These are phyloP conservation scores for Phytopythium oedochilum DNA, from an alignment of 352 stramenopile species.

Conservation along the genomic window DNA sequence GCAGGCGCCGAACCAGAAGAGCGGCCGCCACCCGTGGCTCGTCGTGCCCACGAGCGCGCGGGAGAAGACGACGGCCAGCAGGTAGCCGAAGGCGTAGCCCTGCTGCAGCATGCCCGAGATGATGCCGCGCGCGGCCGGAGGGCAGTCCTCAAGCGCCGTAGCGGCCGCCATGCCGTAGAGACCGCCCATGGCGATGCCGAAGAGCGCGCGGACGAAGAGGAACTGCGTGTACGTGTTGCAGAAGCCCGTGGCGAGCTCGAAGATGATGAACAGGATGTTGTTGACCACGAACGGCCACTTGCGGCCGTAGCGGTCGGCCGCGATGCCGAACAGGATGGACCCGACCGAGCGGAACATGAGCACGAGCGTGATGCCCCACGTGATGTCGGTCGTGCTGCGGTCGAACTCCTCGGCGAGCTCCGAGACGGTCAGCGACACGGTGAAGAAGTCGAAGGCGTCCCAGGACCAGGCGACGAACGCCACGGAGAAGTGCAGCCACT, in stretches of 20 bases:
- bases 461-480: slow-evolving; percentile 37
- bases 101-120: slow-evolving; percentile 46
- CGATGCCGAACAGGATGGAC: slow-evolving; percentile 34
- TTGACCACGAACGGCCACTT: slow-evolving; percentile 40
- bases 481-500: slow-evolving; percentile 31
- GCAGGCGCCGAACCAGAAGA: too few relatives aligned
- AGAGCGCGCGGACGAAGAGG: slow-evolving; percentile 22
- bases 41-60: slow-evolving; percentile 31
- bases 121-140: slow-evolving; percentile 27
- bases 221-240: slow-evolving; percentile 35
- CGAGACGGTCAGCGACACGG: slow-evolving; percentile 37
- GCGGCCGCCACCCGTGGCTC: slow-evolving; percentile 33
- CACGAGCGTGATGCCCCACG: slow-evolving; percentile 48
- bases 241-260: slow-evolving; percentile 32
- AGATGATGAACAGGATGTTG: slow-evolving; percentile 36
- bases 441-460: slow-evolving; percentile 60
- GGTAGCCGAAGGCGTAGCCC: slow-evolving; percentile 38
- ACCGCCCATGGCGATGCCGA: slow-evolving; percentile 38
- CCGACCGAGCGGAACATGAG: slow-evolving; percentile 46
- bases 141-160: slow-evolving; percentile 33
- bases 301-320: slow-evolving; percentile 34
- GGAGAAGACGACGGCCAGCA: slow-evolving; percentile 27
- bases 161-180: slow-evolving; percentile 37
- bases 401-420: slow-evolving; percentile 38
- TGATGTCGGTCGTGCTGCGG: slow-evolving; percentile 36